Evolutionary conservation across 495 filamentous ascomycete genomes (phyloP).

Genomic region (Penicillium tannophilum): DNA sequence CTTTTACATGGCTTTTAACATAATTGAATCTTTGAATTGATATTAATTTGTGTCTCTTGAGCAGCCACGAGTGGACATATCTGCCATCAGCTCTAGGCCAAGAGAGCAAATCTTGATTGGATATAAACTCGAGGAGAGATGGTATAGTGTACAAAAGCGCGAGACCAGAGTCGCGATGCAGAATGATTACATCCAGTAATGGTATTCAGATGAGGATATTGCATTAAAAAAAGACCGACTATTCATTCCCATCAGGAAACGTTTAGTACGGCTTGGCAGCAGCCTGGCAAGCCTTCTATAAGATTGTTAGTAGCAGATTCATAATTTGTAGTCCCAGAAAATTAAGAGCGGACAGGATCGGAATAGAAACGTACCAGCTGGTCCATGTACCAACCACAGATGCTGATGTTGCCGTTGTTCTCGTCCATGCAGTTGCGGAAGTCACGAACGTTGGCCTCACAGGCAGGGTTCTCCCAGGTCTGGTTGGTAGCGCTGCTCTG

Average conservation of each 20-base stretch:
- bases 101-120: not conserved
- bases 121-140: constrained; percentile 23
- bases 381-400: constrained; percentile 97
- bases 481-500: constrained; percentile 55
- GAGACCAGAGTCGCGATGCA: constrained; percentile 27
- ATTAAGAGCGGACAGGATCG: not conserved
- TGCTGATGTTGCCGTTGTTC: constrained; percentile 87
- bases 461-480: constrained; percentile 57
- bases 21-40: not conserved
- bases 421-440: constrained; percentile 97
- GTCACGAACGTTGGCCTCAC: constrained; percentile 74
- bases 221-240: constrained; percentile 9
- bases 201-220: constrained; percentile 5
- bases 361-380: constrained; percentile 64
- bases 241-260: constrained; percentile 2
- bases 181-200: constrained; percentile 14
- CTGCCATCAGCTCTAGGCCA: not conserved
- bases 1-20: not conserved
- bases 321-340: not conserved
- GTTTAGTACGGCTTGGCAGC: constrained; percentile 82
- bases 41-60: not conserved
- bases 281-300: constrained; percentile 87
- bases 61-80: constrained; percentile 1
- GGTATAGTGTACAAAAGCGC: constrained; percentile 32
- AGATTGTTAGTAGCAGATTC: constrained; percentile 27